Base-by-base conservation (phyloP, 495 filamentous ascomycete species). In the Tuber calosporum region DNA sequence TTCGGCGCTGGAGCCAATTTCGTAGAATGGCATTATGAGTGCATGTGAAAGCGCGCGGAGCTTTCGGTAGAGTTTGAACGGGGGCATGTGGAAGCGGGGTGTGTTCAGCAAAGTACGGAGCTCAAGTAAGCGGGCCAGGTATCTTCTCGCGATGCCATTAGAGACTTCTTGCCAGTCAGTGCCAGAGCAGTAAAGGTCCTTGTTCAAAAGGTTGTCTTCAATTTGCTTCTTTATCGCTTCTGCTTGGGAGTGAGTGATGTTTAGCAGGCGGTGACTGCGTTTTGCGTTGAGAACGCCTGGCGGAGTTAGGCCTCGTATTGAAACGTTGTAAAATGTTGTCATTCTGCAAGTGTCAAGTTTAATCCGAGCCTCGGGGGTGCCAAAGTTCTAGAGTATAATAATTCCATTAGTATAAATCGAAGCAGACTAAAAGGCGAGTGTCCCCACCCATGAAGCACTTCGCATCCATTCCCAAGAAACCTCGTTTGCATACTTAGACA, bases 381-480 rank as follows among this genome's bases (percentile, higher is more conserved):
- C 37, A 34, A 75, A 58, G 9, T 39, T 70, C n/a, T 74, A 74
- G 69, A 72, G 69, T 62, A 62, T 62, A 62, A 30, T 2, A 62
- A 62, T 5, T 17, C 26, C 3, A 17, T 62, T 62, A 62, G 53
- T 30, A 62, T 30, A 62, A 30, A 62, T 30, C n/a, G 26, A 62
- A 30, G 48, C 3, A 26, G 45, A 13, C 9, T 62, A 26, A 62
- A 62, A 62, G 9, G 17, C 17, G 53, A 62, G 53, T 30, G 7
- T 62, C 17, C 53, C 53, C 26, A 62, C 53, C 75, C 75, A 77
- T 13, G 75, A 71, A 8, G 72, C 75, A 17, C 72, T 74, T 36
- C 72, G 72, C 38, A 72, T 73, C 75, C 75, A 77, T 69, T 77
- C 75, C 75, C 75, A 77, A 37, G 53, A 66, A 19, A 69, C 58